Evolutionary conservation across 2,329 filamentous ascomycete genomes (phyloP), one percentile per base, ranked within the genome.

Genomic region (Hypoxylon sp.): DNA sequence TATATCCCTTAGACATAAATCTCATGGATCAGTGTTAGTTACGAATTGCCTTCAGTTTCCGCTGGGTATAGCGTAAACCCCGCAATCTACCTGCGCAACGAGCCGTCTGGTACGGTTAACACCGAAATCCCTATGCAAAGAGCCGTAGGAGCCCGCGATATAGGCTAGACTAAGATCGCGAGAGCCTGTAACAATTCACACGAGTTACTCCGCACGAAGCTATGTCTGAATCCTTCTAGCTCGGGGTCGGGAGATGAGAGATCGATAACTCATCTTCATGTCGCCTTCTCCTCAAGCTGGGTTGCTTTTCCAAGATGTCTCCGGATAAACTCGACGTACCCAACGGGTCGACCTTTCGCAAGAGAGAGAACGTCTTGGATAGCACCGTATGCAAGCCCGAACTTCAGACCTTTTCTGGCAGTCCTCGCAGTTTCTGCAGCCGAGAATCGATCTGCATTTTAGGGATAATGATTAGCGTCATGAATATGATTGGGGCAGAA

Each of bases 351-450:
- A 60, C 93, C 93, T 77, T 89, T 91, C 57, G 88, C 81, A 66
- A 90, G 83, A 58, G 89, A 89, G 35, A 96, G 79, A 10, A 85
- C 81, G 81, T 98, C 95, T 80, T 98, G 94, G 64, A 91, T 79
- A 39, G 95, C 83, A 24, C 95, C 95, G 80, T 93, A 98, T 6
- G 83, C 87, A 37, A 97, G 77, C 19, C 95, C 94, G 71, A 94
- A 90, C 73, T 92, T 84, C 50, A 98, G 83, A 1, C 94, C 95
- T 73, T 92, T 88, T 77, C 90, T 92, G 55, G 94, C 93, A 47
- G 93, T 96, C 69, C 91, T 87, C 17, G 91, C 91, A 44, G 91
- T 89, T 55, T 91, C 92, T 65, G 91, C 89, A 31, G 95, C 82
- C 35, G 94, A 92, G 75, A 98, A 93, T 46, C 90, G 87, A 83